phyloP scores from a whole-genome alignment of 345 rosid genomes.

The Excoecaria cochinchinensis region DNA sequence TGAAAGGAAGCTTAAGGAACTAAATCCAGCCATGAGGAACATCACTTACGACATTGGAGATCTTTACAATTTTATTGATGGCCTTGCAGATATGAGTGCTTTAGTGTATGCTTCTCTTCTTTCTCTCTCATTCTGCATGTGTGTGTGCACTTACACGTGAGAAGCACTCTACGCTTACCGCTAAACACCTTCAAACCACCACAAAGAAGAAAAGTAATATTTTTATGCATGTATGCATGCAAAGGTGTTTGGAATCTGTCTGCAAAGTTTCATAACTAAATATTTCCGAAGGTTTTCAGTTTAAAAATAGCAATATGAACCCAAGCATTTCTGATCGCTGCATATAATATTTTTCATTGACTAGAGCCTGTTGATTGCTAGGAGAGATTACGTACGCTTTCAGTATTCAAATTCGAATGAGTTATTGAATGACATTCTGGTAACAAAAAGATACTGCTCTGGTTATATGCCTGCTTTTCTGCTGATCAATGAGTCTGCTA shows the following conservation, averaged over 20 bases:
- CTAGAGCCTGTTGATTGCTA: neutral
- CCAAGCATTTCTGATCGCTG: too few species aligned
- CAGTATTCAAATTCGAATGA: neutral
- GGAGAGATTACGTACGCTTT: neutral
- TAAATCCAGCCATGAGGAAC: constrained; percentile 71
- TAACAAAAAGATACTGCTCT: neutral
- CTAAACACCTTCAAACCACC: neutral
- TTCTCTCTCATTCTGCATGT: constrained; percentile 18
- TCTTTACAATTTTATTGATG: constrained; percentile 85
- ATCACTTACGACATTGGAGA: constrained; percentile 73
- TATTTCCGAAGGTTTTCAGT: neutral
- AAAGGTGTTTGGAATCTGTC: neutral
- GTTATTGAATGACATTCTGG: neutral
- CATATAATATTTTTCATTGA: neutral
- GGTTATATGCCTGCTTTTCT: neutral
- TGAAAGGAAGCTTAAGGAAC: constrained; percentile 80
- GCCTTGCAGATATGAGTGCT: constrained; percentile 87
- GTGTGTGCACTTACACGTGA: neutral
- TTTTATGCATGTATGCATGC: too few species aligned
- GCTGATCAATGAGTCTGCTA: neutral
- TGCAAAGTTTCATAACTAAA: neutral
- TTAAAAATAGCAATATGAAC: neutral
- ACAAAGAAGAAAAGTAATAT: neutral
- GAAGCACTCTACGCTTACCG: neutral
- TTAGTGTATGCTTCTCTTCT: constrained; percentile 56